phyloP scores from a whole-genome alignment of 257 asterid species.

The Primulina eburnea region DNA sequence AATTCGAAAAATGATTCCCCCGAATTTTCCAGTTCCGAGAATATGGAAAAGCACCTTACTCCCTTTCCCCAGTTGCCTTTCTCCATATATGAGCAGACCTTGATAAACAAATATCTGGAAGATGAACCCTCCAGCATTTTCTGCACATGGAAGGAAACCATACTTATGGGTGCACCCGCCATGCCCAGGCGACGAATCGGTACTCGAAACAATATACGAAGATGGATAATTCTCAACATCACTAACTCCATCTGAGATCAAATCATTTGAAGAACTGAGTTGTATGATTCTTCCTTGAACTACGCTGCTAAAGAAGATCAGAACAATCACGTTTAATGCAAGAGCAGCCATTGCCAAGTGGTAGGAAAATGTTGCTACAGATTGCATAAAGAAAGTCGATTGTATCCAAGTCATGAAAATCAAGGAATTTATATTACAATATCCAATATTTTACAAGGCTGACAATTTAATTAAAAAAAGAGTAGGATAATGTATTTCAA shows the following conservation, averaged over 20 bases:
- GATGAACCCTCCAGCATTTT: slow-evolving; percentile 38
- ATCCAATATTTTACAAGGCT: no score
- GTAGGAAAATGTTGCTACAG: background rate
- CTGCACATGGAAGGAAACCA: slow-evolving; percentile 66
- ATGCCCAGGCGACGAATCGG: background rate
- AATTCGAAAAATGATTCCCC: slow-evolving; percentile 52
- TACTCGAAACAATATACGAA: background rate
- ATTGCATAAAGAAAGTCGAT: no score
- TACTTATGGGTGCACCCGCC: slow-evolving; percentile 44
- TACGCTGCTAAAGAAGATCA: background rate
- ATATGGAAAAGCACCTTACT: slow-evolving; percentile 43
- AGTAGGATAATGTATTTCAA: no score
- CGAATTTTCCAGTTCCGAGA: slow-evolving; percentile 43
- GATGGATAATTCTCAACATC: background rate
- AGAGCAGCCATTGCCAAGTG: slow-evolving; percentile 7
- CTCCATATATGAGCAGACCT: slow-evolving; percentile 45
- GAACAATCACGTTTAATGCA: background rate
- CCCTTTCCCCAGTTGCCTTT: slow-evolving; percentile 36
- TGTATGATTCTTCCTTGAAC: slow-evolving; percentile 10
- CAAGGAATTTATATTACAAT: no score
- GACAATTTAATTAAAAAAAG: no score
- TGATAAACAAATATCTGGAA: slow-evolving; percentile 49
- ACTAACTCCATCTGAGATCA: slow-evolving; percentile 4
- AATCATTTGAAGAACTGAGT: background rate
- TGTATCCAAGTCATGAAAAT: no score